These are phyloP conservation scores for Aquanectria penicillioides DNA, from an alignment of 2,329 filamentous ascomycete genomes.

Conservation along the genomic window DNA sequence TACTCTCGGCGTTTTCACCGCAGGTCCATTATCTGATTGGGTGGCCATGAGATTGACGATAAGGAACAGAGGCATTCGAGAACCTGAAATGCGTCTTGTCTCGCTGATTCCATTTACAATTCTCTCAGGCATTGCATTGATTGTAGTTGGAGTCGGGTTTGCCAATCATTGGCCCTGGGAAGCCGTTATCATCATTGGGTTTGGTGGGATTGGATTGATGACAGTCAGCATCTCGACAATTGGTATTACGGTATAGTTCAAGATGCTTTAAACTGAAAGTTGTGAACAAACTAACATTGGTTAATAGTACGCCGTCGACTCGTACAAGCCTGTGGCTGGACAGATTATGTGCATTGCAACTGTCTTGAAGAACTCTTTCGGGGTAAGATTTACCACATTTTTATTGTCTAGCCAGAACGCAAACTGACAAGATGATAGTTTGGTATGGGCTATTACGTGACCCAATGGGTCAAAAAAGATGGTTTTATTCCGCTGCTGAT, in stretches of 20 bases:
- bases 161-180: neutral
- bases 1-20: neutral
- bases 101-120: neutral
- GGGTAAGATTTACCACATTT: neutral
- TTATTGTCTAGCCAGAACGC: too few relatives aligned
- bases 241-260: neutral
- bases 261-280: too few relatives aligned
- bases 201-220: neutral
- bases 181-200: neutral
- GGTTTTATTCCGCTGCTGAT: neutral
- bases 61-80: neutral
- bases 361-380: constrained; percentile 1
- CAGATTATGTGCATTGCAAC: constrained; percentile 1
- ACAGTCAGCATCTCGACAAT: neutral
- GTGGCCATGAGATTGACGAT: neutral
- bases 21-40: neutral
- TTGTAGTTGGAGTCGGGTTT: neutral
- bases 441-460: constrained; percentile 5
- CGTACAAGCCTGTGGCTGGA: neutral
- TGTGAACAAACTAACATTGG: neutral
- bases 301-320: constrained; percentile 3
- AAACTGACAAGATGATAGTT: neutral
- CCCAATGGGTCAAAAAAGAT: neutral
- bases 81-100: neutral
- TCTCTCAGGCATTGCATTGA: neutral